Base-by-base conservation (phyloP, 495 filamentous ascomycete species). In the Penicillium atrosanguineum region DNA sequence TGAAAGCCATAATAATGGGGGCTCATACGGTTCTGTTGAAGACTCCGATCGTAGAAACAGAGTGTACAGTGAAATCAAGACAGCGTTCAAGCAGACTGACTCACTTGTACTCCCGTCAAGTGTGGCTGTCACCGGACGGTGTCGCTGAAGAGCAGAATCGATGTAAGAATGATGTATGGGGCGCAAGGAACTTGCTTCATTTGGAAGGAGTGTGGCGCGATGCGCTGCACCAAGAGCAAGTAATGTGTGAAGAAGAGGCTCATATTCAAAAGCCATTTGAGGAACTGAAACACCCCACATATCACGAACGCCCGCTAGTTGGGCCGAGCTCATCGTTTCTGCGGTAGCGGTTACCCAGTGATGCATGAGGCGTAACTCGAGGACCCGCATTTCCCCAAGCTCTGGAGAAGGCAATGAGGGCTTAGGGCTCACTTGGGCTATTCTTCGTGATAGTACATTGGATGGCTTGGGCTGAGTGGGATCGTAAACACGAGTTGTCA, bases 211-310 rank as follows among this genome's bases (percentile, higher is more conserved):
- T n/a, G 42, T 58, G 6, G 54, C 45, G 7, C 61, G 59, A 21
- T 65, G 59, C 5, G 56, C 59, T 15, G 59, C 62, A 0, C 56
- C 48, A n/a, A 62, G 14, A 5, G 59, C 62, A 25, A 62, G 56
- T 29, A 65, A 38, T n/a, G 60, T 63, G 48, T 65, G 60, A 18
- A 62, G 53, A 41, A 65, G 62, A 28, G 59, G 59, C 42, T 62
- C 50, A 28, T 62, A 60, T 20, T 65, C 62, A 34, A 65, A 62
- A 8, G 62, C 56, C 62, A 65, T 54, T 15, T 60, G 39, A 11
- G 62, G 62, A 4, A 62, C 60, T 19, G 53, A 44, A 8, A 61
- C 23, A 39, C 41, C 53, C 61, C 61, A 64, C 56, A 59, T 63
- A 9, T 55, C 40, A 26, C 42, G 47, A 25, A 57, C 56, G 5